Conservation (phyloP, 2,329 filamentous ascomycete genomes). For the Gliomastix tumulicola region DNA sequence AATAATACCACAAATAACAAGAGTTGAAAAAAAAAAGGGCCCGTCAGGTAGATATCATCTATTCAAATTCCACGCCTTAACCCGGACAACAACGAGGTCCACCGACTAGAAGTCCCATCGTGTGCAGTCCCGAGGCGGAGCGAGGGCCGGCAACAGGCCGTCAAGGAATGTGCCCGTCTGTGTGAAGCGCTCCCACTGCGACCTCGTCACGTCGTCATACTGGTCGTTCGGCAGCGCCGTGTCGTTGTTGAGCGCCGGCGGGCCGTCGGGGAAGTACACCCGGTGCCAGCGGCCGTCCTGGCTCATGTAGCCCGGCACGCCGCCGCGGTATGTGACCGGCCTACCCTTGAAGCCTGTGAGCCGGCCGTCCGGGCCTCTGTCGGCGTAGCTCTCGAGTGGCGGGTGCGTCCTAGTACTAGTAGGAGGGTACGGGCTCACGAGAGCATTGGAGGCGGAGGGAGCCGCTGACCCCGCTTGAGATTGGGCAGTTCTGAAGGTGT, state of each 20-base stretch:
- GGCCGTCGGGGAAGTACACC: conserved; percentile 69
- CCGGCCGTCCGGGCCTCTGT: conserved; percentile 31
- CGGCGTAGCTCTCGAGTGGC: conserved; percentile 32
- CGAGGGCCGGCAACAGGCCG: conserved; percentile 67
- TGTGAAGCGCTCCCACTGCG: conserved; percentile 57
- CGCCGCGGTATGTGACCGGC: conserved; percentile 49
- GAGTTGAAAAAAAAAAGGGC: no score
- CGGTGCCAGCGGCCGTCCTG: conserved; percentile 51
- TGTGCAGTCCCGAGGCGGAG: conserved; percentile 72
- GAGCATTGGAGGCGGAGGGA: conserved; percentile 14
- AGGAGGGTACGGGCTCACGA: conserved; percentile 34
- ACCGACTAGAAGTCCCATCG: conserved; percentile 67
- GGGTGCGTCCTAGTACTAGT: conserved; percentile 37
- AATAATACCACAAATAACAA: no score
- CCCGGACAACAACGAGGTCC: no score
- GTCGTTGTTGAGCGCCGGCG: conserved; percentile 55
- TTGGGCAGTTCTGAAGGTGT: no score
- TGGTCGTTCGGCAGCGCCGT: conserved; percentile 50
- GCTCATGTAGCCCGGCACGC: conserved; percentile 39
- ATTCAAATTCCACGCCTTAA: no score
- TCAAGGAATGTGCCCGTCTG: conserved; percentile 62
- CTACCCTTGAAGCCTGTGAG: conserved; percentile 57
- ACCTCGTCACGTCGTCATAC: conserved; percentile 54
- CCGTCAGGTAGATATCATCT: no score
- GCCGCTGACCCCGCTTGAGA: background rate